phyloP scores from a whole-genome alignment of 148 eudicot genomes.

The Rhododendron simsii region DNA sequence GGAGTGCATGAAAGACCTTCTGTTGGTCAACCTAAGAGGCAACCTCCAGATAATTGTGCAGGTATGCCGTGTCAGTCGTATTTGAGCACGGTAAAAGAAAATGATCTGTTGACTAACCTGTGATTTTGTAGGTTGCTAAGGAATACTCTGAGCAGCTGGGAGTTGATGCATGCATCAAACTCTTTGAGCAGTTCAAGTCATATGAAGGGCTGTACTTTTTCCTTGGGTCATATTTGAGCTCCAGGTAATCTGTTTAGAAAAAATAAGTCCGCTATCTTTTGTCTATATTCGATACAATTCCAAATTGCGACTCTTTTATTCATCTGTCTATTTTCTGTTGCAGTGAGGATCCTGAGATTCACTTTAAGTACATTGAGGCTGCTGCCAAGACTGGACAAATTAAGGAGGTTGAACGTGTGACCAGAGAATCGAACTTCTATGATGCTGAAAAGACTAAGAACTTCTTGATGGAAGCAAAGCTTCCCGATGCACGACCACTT shows the following conservation, averaged over 20 bases:
- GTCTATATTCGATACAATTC: neutral
- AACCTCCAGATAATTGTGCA: slow-evolving; percentile 98
- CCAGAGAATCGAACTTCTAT: slow-evolving; percentile 91
- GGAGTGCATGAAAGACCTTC: slow-evolving; percentile 97
- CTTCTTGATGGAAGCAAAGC: slow-evolving; percentile 96
- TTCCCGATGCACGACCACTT: slow-evolving; percentile 96
- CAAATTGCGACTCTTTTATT: slow-evolving; percentile 1
- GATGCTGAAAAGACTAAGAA: slow-evolving; percentile 93
- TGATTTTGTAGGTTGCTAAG: slow-evolving; percentile 75
- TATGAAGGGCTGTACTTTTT: slow-evolving; percentile 95
- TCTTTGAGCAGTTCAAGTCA: slow-evolving; percentile 94
- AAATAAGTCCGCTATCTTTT: neutral
- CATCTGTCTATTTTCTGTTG: slow-evolving; percentile 5
- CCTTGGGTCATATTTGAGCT: slow-evolving; percentile 89
- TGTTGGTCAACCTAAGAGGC: slow-evolving; percentile 86
- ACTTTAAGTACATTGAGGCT: slow-evolving; percentile 95
- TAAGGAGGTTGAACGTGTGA: slow-evolving; percentile 96
- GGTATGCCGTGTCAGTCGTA: slow-evolving; percentile 33
- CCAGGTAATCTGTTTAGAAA: slow-evolving; percentile 53
- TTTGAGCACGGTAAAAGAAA: neutral
- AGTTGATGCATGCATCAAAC: slow-evolving; percentile 79
- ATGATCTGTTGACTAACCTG: neutral
- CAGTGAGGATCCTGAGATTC: slow-evolving; percentile 98
- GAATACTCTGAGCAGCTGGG: slow-evolving; percentile 94
- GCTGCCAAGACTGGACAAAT: slow-evolving; percentile 99